phyloP scores from a whole-genome alignment of 2,329 filamentous ascomycete species.

The Alternaria sp. region DNA sequence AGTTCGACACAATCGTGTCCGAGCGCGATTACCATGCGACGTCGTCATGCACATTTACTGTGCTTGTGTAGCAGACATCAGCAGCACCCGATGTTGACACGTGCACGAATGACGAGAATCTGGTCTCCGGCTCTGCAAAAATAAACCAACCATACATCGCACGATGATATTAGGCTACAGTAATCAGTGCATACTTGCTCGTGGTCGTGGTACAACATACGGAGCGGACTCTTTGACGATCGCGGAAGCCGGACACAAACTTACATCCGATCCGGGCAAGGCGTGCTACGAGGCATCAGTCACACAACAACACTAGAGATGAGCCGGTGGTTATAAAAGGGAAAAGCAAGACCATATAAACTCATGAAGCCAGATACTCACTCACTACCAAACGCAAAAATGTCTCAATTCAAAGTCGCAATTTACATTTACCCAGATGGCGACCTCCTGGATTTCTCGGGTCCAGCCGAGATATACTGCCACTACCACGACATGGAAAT shows the following conservation, averaged over 20 bases:
- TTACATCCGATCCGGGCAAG: slow-evolving; percentile 6
- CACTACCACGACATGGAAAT: slow-evolving; percentile 21
- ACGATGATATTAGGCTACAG: neutral
- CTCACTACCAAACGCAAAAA: neutral
- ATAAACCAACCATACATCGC: neutral
- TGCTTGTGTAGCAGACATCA: neutral
- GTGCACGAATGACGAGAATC: neutral
- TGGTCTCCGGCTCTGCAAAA: neutral
- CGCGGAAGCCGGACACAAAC: slow-evolving; percentile 3
- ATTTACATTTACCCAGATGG: slow-evolving; percentile 47
- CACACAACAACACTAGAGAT: neutral
- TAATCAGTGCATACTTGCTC: neutral
- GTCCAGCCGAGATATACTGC: slow-evolving; percentile 48
- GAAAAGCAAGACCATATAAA: neutral
- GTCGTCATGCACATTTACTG: neutral
- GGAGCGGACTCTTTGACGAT: neutral
- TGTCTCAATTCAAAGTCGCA: slow-evolving; percentile 44
- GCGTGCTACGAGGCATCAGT: neutral
- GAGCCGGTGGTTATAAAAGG: neutral
- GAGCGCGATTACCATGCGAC: neutral
- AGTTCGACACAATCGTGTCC: neutral
- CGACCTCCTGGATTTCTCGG: slow-evolving; percentile 52
- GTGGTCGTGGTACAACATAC: neutral
- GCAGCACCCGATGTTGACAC: neutral
- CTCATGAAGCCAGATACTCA: neutral